Evolutionary conservation across 2,329 filamentous ascomycete species (phyloP), one percentile per base, ranked within the genome.

Genomic region (Mycosphaerelloides madeirae): DNA sequence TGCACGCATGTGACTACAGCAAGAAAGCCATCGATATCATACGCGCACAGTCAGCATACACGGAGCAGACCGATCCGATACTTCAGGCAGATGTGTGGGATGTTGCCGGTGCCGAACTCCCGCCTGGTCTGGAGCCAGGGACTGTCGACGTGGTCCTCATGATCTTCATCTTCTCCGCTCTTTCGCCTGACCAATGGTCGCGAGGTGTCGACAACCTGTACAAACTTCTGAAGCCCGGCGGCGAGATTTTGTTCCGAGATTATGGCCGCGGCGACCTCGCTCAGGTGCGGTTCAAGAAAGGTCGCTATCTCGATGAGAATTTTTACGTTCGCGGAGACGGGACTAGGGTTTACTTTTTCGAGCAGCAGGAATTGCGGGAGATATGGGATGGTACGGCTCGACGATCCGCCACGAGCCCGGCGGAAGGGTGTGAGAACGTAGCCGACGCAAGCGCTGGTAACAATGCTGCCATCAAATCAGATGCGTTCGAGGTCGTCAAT

Each of bases 81-180:
- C 87, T 97, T 65, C 81, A 85, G 60, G 91, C 91, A 15, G 90
- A 96, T 65, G 89, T 97, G 14, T 98, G 94, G 91, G 93, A 98
- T 69, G 84, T 85, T 12, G 80, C 90, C 2, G 77, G 80, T 32
- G 67, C 63, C 4, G 70, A 70, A 1, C 71, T 96, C 6, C 91
- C 93, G 5, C 86, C 87, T 1, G 86, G 81, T 1, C 70, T 98
- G 13, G 73, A 72, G 38, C 83, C 89, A 58, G 82, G 76, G n/a
- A 86, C 80, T 47, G 89, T 96, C 48, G 91, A 98, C 67, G 80
- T 97, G 31, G 87, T 95, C 29, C 75, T 98, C 41, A 81, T 98
- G 77, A 88, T 98, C 49, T 98, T 98, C 71, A 91, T 97, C 62
- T 97, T 98, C 73, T 95, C 88, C 14, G 93, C 93, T 2, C 73